A percentile compares a stretch with the other conserved stretches of the same genome.
These are phyloP conservation scores for Alternaria gaisen DNA, from an alignment of 2,329 filamentous ascomycete species.

Conservation along the genomic window DNA sequence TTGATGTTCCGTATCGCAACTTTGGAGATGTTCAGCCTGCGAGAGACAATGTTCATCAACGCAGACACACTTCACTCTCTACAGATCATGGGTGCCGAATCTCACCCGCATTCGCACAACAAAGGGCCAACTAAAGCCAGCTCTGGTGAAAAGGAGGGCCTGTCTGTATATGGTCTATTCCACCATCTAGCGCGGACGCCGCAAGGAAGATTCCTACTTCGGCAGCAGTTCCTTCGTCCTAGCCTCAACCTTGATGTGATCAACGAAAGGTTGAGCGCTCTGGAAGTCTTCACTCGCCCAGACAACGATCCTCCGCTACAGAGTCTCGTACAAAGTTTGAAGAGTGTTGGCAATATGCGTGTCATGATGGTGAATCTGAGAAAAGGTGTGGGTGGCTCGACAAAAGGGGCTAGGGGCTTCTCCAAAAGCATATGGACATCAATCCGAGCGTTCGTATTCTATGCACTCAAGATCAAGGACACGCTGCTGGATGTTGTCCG, in stretches of 20 bases:
- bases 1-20: conserved; percentile 67
- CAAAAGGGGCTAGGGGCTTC: conserved; percentile 63
- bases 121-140: conserved; percentile 70
- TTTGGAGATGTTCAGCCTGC: conserved; percentile 79
- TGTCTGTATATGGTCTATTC: conserved; percentile 87
- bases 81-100: conserved; percentile 84
- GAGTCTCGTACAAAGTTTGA: conserved; percentile 68
- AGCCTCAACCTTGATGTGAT: conserved; percentile 74
- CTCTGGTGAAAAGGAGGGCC: conserved; percentile 76
- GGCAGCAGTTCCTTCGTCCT: conserved; percentile 84
- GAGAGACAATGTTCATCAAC: conserved; percentile 77
- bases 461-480: conserved; percentile 74
- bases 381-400: conserved; percentile 74
- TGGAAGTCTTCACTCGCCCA: conserved; percentile 71
- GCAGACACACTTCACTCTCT: conserved; percentile 81
- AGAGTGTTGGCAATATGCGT: conserved; percentile 78
- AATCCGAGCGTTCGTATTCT: conserved; percentile 75
- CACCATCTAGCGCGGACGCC: conserved; percentile 76
- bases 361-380: conserved; percentile 73
- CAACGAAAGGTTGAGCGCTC: conserved; percentile 73
- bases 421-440: conserved; percentile 76
- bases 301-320: conserved; percentile 70
- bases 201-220: conserved; percentile 77
- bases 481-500: conserved; percentile 66
- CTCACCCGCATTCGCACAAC: conserved; percentile 81